Conservation (phyloP, 2,329 filamentous ascomycete genomes). For the Arthrocladium fulminans region DNA sequence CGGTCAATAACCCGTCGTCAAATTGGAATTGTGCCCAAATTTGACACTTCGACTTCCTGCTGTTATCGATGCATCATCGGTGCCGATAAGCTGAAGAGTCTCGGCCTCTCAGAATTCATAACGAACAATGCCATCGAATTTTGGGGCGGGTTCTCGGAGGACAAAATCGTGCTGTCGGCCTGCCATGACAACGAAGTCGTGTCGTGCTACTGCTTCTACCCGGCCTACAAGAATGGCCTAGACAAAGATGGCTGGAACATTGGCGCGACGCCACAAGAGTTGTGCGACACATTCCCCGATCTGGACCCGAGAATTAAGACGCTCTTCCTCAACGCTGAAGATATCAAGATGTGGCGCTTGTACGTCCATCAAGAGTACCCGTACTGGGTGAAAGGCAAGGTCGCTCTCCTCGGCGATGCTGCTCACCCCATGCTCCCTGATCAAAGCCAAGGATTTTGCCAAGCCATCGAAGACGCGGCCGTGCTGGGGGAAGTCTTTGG, state of each 20-base stretch:
- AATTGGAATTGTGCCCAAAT: constrained; percentile 28
- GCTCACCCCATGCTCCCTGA: constrained; percentile 31
- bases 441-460: constrained; percentile 30
- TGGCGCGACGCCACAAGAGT: constrained; percentile 10
- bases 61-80: constrained; percentile 34
- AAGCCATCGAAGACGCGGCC: constrained; percentile 36
- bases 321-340: constrained; percentile 14
- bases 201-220: constrained; percentile 35
- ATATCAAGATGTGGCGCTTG: constrained; percentile 18
- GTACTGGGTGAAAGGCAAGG: constrained; percentile 24
- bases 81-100: constrained; percentile 23
- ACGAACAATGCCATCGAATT: constrained; percentile 27
- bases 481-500: constrained; percentile 32
- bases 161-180: constrained; percentile 35
- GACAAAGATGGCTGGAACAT: constrained; percentile 20
- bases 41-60: constrained; percentile 30
- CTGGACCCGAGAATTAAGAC: constrained; percentile 12
- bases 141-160: constrained; percentile 31
- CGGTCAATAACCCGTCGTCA: constrained; percentile 26
- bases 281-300: constrained; percentile 14
- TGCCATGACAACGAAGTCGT: constrained; percentile 31
- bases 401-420: constrained; percentile 27
- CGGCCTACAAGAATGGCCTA: constrained; percentile 17
- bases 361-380: constrained; percentile 17
- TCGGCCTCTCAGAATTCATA: constrained; percentile 29